A percentile compares a stretch with the other conserved stretches of the same genome.
These are phyloP conservation scores for Claviceps purpurea DNA, from an alignment of 2,329 filamentous ascomycete genomes.

Conservation along the genomic window DNA sequence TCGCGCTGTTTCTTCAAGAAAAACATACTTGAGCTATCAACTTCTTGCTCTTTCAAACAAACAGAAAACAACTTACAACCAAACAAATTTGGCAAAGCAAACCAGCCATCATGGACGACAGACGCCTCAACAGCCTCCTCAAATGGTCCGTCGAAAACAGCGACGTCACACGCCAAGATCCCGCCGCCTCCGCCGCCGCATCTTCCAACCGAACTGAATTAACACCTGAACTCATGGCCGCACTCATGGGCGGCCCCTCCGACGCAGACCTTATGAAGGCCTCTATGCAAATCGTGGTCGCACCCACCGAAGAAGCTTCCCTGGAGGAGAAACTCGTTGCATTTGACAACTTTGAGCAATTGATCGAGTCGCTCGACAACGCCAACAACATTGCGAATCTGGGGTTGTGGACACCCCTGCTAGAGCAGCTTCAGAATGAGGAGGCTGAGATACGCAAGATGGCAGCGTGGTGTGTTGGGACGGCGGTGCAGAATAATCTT, in stretches of 20 bases:
- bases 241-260: conserved; percentile 71
- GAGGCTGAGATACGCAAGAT: conserved; percentile 64
- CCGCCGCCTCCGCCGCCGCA: conserved; percentile 17
- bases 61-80: background rate
- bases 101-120: conserved; percentile 21
- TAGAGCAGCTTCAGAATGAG: conserved; percentile 52
- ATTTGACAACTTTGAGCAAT: conserved; percentile 90
- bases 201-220: conserved; percentile 30
- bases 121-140: conserved; percentile 59
- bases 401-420: conserved; percentile 68
- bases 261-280: conserved; percentile 88
- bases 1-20: too few species aligned
- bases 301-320: conserved; percentile 44
- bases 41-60: background rate
- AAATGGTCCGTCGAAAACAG: conserved; percentile 57
- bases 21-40: too few species aligned
- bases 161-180: conserved; percentile 16
- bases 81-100: background rate
- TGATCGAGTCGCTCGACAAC: conserved; percentile 89
- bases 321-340: conserved; percentile 68
- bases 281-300: conserved; percentile 63
- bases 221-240: conserved; percentile 55
- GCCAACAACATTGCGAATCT: conserved; percentile 82
- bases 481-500: conserved; percentile 91
- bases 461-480: conserved; percentile 90